These are phyloP conservation scores for Bocquillonia castaneifolia DNA, from an alignment of 441 rosid genomes.

Conservation along the genomic window DNA sequence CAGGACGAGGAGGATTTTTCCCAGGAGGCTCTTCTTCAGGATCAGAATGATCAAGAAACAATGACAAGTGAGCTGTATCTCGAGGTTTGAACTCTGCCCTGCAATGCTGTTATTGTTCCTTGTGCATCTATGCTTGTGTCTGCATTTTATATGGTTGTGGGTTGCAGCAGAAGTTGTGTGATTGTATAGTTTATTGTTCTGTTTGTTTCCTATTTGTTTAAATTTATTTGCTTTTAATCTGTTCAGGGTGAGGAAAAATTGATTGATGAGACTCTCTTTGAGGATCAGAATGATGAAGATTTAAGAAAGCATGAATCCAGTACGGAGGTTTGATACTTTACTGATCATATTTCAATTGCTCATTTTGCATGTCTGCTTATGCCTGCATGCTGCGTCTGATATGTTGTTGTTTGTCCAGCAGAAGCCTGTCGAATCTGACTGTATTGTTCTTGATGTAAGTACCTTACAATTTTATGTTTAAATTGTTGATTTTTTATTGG, in stretches of 20 bases:
- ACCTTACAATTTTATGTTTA: neutral
- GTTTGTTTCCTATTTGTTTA: neutral
- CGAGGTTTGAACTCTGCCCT: conserved; percentile 27
- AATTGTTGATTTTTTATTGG: conserved; percentile 8
- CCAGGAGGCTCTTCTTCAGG: neutral
- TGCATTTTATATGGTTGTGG: neutral
- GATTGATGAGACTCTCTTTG: conserved; percentile 1
- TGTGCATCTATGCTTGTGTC: neutral
- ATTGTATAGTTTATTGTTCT: neutral
- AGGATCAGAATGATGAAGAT: conserved; percentile 18
- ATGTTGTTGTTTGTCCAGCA: neutral
- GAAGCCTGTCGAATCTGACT: conserved; percentile 1
- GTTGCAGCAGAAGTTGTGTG: conserved; percentile 8
- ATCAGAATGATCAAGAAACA: conserved; percentile 18
- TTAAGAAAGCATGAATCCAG: conserved; percentile 27
- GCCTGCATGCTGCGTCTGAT: neutral
- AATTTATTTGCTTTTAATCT: conserved; percentile 14
- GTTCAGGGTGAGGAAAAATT: conserved; percentile 18
- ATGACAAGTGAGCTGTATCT: conserved; percentile 25
- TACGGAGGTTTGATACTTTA: conserved; percentile 29
- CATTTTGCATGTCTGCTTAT: neutral
- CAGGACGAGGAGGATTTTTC: conserved; percentile 16
- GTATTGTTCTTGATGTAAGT: neutral
- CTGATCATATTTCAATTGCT: neutral
- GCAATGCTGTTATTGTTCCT: neutral